Conservation (phyloP, 2,329 filamentous ascomycete genomes). For the Stachybotrys chartarum region DNA sequence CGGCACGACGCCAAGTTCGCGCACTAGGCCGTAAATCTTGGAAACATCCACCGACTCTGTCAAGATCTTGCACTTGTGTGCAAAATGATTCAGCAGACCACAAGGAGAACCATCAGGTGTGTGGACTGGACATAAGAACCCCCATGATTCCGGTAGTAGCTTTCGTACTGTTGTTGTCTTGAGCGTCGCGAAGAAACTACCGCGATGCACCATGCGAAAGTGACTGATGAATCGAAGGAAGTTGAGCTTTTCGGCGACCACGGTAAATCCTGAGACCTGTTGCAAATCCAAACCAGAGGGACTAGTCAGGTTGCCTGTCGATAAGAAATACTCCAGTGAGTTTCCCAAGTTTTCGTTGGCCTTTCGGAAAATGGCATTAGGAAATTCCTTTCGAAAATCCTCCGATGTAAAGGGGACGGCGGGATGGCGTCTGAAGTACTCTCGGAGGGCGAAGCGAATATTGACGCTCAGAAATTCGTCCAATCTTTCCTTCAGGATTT, state of each 20-base stretch:
- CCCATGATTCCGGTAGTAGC: conserved; percentile 93
- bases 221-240: conserved; percentile 98
- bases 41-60: conserved; percentile 70
- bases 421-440: conserved; percentile 48
- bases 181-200: conserved; percentile 95
- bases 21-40: conserved; percentile 63
- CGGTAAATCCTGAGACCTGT: conserved; percentile 89
- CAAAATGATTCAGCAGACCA: conserved; percentile 87
- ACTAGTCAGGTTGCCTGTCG: conserved; percentile 88
- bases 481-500: conserved; percentile 90
- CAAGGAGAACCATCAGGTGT: conserved; percentile 95
- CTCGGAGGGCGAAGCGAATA: conserved; percentile 45
- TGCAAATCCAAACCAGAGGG: conserved; percentile 89
- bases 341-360: conserved; percentile 86
- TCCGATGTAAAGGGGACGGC: conserved; percentile 69
- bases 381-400: conserved; percentile 74
- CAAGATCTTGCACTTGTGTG: conserved; percentile 88
- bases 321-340: conserved; percentile 88
- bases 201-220: conserved; percentile 98
- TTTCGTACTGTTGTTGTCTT: conserved; percentile 98
- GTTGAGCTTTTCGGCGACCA: conserved; percentile 98
- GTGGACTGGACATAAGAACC: conserved; percentile 94
- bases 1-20: conserved; percentile 71
- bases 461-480: conserved; percentile 71
- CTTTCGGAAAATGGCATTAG: conserved; percentile 67